Conservation (phyloP, 352 stramenopile genomes). For the Globisporangium alternatum region DNA sequence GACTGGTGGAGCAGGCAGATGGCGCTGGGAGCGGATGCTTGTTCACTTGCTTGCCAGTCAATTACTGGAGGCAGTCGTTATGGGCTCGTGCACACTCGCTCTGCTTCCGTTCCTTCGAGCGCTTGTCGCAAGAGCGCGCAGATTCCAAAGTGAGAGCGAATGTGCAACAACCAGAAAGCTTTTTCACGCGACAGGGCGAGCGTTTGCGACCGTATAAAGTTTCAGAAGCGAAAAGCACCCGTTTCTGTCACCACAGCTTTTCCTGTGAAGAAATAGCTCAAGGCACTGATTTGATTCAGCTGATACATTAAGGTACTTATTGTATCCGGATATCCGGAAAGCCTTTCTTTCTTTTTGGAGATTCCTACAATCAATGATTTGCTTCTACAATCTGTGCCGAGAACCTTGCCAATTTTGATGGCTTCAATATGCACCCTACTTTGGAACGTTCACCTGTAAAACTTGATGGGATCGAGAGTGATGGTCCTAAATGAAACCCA, state of each 20-base stretch:
- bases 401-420: no score
- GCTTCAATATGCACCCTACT: no score
- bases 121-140: constrained; percentile 9
- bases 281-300: no score
- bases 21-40: background rate
- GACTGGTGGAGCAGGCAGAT: background rate
- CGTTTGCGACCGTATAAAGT: background rate
- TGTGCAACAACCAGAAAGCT: background rate
- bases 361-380: no score
- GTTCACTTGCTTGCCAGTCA: background rate
- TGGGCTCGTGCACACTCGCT: background rate
- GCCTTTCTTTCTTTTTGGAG: no score
- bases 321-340: no score
- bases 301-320: no score
- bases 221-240: background rate
- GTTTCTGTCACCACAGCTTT: no score
- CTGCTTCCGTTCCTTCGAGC: background rate
- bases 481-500: background rate
- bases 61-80: background rate
- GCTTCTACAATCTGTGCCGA: no score
- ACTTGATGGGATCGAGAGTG: background rate
- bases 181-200: constrained; percentile 5
- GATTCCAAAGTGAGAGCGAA: constrained; percentile 10
- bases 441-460: background rate
- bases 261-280: background rate